Conservation (phyloP, 2,329 filamentous ascomycete species). For the Byssothecium circinans region DNA sequence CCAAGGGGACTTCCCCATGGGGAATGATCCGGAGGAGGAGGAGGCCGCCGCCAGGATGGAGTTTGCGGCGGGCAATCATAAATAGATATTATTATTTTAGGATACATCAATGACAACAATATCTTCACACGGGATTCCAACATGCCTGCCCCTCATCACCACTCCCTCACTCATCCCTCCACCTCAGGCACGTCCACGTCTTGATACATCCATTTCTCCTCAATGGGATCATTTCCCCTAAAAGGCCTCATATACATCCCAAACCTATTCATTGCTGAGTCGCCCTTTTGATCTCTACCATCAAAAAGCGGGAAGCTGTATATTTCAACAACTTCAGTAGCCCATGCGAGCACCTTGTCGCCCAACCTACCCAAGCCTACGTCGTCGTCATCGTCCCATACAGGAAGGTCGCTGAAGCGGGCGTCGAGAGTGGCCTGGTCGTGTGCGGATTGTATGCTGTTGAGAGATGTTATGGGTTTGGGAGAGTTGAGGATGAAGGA, state of each 20-base stretch:
- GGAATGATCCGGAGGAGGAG: too few relatives aligned
- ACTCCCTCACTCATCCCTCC: too few relatives aligned
- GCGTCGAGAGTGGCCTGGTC: constrained; percentile 12
- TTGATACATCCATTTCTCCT: constrained; percentile 4
- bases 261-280: constrained; percentile 2
- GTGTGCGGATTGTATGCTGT: background rate
- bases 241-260: constrained; percentile 10
- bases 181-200: too few relatives aligned
- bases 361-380: constrained; percentile 16
- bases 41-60: too few relatives aligned
- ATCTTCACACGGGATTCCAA: too few relatives aligned
- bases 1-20: too few relatives aligned
- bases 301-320: constrained; percentile 6
- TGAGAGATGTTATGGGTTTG: background rate
- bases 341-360: constrained; percentile 28
- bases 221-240: background rate
- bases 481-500: background rate
- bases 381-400: constrained; percentile 9
- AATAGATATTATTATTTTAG: too few relatives aligned
- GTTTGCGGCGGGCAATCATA: too few relatives aligned
- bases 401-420: constrained; percentile 3
- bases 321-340: constrained; percentile 21
- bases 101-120: too few relatives aligned
- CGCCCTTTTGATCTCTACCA: constrained; percentile 11
- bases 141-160: too few relatives aligned